A percentile compares a stretch with the other conserved stretches of the same genome.
phyloP scores from a whole-genome alignment of 371 early-diverging fungal species.

The Syncephalastrum contaminatum region DNA sequence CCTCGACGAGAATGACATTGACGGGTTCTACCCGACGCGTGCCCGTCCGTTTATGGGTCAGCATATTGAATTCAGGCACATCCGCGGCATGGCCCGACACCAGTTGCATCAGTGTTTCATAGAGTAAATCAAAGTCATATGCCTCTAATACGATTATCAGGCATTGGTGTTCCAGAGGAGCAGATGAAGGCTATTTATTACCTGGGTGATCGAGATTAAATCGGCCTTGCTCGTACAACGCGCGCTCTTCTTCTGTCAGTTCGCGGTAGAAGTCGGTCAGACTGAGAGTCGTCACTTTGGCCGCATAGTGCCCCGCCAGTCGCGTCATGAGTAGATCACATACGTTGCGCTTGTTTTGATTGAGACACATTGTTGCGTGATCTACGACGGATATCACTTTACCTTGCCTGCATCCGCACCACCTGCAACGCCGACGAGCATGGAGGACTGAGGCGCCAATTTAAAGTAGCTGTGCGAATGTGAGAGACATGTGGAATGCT shows the following conservation, averaged over 20 bases:
- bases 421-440: constrained; percentile 45
- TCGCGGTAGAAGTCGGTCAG: constrained; percentile 60
- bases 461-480: constrained; percentile 34
- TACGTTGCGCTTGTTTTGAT: constrained; percentile 20
- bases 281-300: constrained; percentile 43
- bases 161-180: too few relatives aligned
- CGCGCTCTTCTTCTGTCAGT: constrained; percentile 42
- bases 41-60: constrained; percentile 31
- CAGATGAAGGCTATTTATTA: constrained; percentile 14
- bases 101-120: constrained; percentile 38
- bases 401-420: constrained; percentile 48
- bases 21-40: constrained; percentile 37
- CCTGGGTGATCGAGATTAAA: constrained; percentile 55
- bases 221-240: constrained; percentile 40
- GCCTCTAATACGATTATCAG: constrained; percentile 31
- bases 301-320: constrained; percentile 24
- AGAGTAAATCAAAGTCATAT: constrained; percentile 59
- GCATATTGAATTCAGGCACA: constrained; percentile 56
- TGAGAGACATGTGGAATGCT: not conserved
- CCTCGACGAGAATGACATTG: constrained; percentile 63
- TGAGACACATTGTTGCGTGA: not conserved
- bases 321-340: constrained; percentile 24
- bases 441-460: constrained; percentile 39
- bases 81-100: constrained; percentile 39
- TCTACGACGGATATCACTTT: constrained; percentile 4